Evolutionary conservation across 208 protist genomes (phyloP), one percentile per base, ranked within the genome.

Genomic region (Leptomonas pyrrhocoris): DNA sequence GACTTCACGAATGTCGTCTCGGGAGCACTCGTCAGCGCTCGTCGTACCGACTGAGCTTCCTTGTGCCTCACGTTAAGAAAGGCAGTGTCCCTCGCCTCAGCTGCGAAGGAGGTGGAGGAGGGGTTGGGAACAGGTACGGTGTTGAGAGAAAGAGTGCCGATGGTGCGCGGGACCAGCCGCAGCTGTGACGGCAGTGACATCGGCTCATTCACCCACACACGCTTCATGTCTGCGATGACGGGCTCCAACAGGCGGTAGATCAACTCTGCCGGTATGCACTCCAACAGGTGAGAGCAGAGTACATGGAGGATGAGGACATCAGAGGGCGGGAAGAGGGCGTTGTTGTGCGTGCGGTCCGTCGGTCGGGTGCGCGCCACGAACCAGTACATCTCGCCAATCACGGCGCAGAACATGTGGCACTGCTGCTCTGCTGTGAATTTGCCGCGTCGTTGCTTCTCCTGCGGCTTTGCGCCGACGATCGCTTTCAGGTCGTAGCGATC

Each of bases 261-360:
- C 15, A 96, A 56, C 77, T 96, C 89, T 15, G 86, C 89, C 11
- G 88, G 86, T 13, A 96, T 53, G 60, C 80, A 88, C 68, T 96
- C 87, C 7, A 94, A 62, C 15, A 93, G 65, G 60, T 96, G 92
- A 8, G 81, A 72, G 38, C 78, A 90, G 21, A 96, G 62, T 2
- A 94, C 87, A 60, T 96, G 86, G 9, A 96, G 73, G 51, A 94
- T 94, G 49, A 96, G 84, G 13, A 92, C 92, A 68, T 96, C 92
- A 0, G 89, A 94, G 8, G 92, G 92, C 16, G 92, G 92, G 49
- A 96, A 96, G 28, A 96, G 74, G 21, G 92, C 92, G 72, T 94
- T 94, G 81, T 96, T 96, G 71, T 94, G 89, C 38, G 89, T 94
- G 27, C 90, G 75, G 53, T 96, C 89, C 11, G 88, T 93, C 3